phyloP scores from a whole-genome alignment of 2,329 filamentous ascomycete species.

The Arthrobotrys musiformis region DNA sequence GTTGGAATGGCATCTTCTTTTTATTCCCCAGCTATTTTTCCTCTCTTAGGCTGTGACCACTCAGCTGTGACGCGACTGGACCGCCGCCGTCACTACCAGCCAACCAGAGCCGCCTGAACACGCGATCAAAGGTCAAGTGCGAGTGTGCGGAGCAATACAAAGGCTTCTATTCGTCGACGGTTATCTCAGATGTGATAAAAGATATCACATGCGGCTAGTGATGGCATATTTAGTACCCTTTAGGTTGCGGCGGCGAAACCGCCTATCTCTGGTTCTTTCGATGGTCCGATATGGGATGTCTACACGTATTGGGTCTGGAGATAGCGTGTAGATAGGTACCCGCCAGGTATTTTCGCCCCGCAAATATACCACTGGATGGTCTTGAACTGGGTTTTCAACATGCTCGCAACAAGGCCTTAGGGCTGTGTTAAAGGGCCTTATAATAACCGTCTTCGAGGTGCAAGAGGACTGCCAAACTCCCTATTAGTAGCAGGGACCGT shows the following conservation, averaged over 20 bases:
- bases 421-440: no score
- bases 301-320: no score
- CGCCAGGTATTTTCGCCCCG: no score
- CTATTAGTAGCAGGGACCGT: no score
- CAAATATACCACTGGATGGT: no score
- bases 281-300: no score
- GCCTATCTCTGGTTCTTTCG: background rate
- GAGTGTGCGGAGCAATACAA: background rate
- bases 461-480: no score
- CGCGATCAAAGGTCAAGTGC: slow-evolving; percentile 4
- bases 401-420: no score
- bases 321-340: no score
- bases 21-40: slow-evolving; percentile 5
- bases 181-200: background rate
- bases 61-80: slow-evolving; percentile 20
- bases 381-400: no score
- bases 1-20: background rate
- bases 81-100: slow-evolving; percentile 5
- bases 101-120: slow-evolving; percentile 20
- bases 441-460: no score
- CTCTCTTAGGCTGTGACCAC: slow-evolving; percentile 1
- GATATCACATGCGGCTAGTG: background rate
- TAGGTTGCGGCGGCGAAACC: background rate
- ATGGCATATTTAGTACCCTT: background rate
- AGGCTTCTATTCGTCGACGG: slow-evolving; percentile 7